Evolutionary conservation across 2,329 filamentous ascomycete species (phyloP), one percentile per base, ranked within the genome.

Genomic region (Atkinsonella texensis): DNA sequence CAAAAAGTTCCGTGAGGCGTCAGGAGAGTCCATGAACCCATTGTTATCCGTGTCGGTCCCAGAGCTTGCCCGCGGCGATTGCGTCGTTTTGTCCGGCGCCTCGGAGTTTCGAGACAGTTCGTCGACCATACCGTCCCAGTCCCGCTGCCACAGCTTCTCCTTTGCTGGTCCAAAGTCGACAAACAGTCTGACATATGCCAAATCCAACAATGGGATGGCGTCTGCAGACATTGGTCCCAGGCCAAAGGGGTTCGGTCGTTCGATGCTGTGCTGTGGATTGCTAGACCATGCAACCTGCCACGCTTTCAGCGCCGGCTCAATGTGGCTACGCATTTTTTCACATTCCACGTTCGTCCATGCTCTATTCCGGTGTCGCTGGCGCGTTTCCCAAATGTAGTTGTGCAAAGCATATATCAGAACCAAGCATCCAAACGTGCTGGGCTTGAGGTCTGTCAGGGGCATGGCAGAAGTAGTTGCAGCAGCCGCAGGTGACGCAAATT

Each of bases 341-440:
- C 89, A 95, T 67, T 97, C 91, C 57, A 91, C 85, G 35, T 84
- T 81, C 2, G 89, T 95, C 91, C 91, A 96, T 47, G 89, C 76
- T 55, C 89, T 84, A 59, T 87, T 89, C 59, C 90, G 84, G 59
- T 96, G 90, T 49, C 89, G 77, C 67, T 95, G 90, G 23, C 91
- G 79, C 0, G 90, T 96, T 68, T 97, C 91, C 93, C 93, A 97
- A 44, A 97, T 96, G 67, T 95, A 96, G 60, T 96, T 96, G 70
- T 97, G 93, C 23, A 97, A 74, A 3, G 93, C 90, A 63, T 95
- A 91, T 64, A 97, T 96, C 56, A 98, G 71, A 6, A 96, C 79
- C 32, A 96, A 74, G 64, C 89, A 95, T 9, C 91, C 93, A 65
- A 95, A 95, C 0, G 89, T 90, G 68, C 91, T 96, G 0, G 89